Conservation (phyloP, 2,329 filamentous ascomycete genomes). For the Seiridium unicorne region DNA sequence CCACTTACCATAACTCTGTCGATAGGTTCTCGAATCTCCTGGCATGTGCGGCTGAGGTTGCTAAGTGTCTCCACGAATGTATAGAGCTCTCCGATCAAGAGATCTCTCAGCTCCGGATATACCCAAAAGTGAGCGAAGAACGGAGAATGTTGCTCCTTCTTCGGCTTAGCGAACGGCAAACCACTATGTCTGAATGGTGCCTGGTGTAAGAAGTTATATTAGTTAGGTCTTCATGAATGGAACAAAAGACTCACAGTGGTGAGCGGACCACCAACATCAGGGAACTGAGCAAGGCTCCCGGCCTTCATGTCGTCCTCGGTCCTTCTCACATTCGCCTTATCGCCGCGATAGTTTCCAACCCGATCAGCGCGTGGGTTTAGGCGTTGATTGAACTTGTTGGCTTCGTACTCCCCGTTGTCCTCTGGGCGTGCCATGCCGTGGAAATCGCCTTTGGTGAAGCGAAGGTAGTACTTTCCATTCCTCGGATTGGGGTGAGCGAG, state of each 20-base stretch:
- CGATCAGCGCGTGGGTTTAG: not conserved
- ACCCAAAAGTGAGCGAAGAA: constrained; percentile 12
- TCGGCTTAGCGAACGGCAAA: not conserved
- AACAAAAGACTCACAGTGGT: not conserved
- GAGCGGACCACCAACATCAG: not conserved
- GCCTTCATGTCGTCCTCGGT: not conserved
- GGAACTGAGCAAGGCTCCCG: not conserved
- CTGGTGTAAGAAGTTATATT: not conserved
- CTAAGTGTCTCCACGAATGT: constrained; percentile 15
- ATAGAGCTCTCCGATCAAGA: constrained; percentile 13
- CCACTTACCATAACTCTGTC: not conserved
- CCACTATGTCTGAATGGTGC: not conserved
- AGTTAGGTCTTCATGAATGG: not conserved
- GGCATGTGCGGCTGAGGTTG: constrained; percentile 13
- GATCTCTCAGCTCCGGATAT: constrained; percentile 14
- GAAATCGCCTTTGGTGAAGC: not conserved
- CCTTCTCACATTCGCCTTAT: too few relatives aligned
- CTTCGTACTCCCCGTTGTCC: not conserved
- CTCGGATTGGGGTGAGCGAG: not conserved
- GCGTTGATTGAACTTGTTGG: not conserved
- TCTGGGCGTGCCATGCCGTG: not conserved
- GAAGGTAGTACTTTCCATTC: not conserved
- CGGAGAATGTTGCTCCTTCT: constrained; percentile 10
- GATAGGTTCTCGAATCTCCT: not conserved
- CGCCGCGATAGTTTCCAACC: not conserved